Percentiles rank a stretch among this genome's conserved stretches.
These are phyloP conservation scores for Daedalea quercina DNA, from an alignment of 768 basidiomycete genomes.

Conservation along the genomic window DNA sequence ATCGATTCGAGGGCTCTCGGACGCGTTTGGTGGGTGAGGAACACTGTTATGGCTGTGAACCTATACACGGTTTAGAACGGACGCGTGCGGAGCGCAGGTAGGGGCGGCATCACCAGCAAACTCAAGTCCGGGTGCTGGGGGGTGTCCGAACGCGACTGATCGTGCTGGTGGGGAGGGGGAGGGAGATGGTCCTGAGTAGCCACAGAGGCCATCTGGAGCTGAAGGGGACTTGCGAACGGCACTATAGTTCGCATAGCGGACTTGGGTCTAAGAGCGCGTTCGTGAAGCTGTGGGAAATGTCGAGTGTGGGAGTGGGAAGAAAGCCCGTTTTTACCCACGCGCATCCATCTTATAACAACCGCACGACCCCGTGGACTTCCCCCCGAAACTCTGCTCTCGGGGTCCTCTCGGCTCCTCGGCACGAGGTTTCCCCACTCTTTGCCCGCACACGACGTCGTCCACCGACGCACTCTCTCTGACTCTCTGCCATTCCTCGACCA, in stretches of 20 bases:
- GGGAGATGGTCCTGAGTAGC: slow-evolving; percentile 26
- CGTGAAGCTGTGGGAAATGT: slow-evolving; percentile 39
- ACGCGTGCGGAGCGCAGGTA: slow-evolving; percentile 18
- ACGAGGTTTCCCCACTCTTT: not conserved
- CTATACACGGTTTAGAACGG: slow-evolving; percentile 27
- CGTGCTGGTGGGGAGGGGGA: slow-evolving; percentile 36
- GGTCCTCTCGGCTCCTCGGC: slow-evolving; percentile 20
- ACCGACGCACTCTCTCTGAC: not conserved
- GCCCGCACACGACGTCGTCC: not conserved
- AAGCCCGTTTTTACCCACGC: slow-evolving; percentile 25
- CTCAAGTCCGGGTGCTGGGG: slow-evolving; percentile 34
- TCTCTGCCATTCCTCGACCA: too few species aligned
- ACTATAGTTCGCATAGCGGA: slow-evolving; percentile 18
- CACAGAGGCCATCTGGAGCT: slow-evolving; percentile 33
- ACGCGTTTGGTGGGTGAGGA: slow-evolving; percentile 24
- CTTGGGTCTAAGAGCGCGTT: slow-evolving; percentile 9
- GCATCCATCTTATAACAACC: slow-evolving; percentile 24
- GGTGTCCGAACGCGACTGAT: slow-evolving; percentile 45
- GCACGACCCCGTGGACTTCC: slow-evolving; percentile 19
- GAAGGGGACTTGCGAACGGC: slow-evolving; percentile 31
- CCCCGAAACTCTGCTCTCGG: slow-evolving; percentile 15
- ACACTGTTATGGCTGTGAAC: slow-evolving; percentile 24
- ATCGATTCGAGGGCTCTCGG: not conserved
- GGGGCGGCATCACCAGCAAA: slow-evolving; percentile 26
- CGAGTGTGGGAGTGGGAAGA: slow-evolving; percentile 40